These are phyloP conservation scores for Penstemon davidsonii DNA, from an alignment of 257 asterid species.

Conservation along the genomic window DNA sequence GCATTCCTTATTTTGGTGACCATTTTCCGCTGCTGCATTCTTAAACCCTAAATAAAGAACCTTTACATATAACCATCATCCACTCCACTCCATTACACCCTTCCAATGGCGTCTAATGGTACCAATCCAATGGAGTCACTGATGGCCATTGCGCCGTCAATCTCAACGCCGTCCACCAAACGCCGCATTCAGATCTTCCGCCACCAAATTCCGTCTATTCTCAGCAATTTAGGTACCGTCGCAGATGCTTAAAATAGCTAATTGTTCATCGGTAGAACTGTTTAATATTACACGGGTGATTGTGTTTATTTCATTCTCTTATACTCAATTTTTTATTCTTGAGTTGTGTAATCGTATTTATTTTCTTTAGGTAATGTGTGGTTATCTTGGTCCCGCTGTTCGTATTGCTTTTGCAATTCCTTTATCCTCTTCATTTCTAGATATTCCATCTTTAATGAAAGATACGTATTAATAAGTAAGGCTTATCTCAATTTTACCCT, in stretches of 20 bases:
- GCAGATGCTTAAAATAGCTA: not conserved
- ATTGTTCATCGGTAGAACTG: not conserved
- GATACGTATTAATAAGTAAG: too few relatives aligned
- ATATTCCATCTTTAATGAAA: too few relatives aligned
- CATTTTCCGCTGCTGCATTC: conserved; percentile 28
- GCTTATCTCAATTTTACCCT: too few relatives aligned
- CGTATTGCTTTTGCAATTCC: too few relatives aligned
- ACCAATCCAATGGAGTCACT: conserved; percentile 56
- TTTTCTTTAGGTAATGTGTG: too few relatives aligned
- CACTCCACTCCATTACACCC: not conserved
- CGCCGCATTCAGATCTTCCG: conserved; percentile 79
- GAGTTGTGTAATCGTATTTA: too few relatives aligned
- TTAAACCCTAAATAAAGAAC: conserved; percentile 48
- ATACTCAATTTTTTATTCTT: too few relatives aligned
- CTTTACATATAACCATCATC: conserved; percentile 15
- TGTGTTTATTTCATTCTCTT: not conserved
- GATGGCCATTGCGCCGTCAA: conserved; percentile 46
- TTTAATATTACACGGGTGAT: not conserved
- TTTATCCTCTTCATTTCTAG: too few relatives aligned
- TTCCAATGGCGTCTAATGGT: conserved; percentile 43
- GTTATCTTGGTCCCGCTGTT: too few relatives aligned
- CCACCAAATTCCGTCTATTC: conserved; percentile 62
- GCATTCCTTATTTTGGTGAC: conserved; percentile 23
- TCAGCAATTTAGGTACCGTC: conserved; percentile 48
- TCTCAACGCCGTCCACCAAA: conserved; percentile 64